Percentiles rank a stretch among this genome's conserved stretches.
Evolutionary conservation across 768 basidiomycete species (phyloP).

Genomic region (Asterophora parasitica): DNA sequence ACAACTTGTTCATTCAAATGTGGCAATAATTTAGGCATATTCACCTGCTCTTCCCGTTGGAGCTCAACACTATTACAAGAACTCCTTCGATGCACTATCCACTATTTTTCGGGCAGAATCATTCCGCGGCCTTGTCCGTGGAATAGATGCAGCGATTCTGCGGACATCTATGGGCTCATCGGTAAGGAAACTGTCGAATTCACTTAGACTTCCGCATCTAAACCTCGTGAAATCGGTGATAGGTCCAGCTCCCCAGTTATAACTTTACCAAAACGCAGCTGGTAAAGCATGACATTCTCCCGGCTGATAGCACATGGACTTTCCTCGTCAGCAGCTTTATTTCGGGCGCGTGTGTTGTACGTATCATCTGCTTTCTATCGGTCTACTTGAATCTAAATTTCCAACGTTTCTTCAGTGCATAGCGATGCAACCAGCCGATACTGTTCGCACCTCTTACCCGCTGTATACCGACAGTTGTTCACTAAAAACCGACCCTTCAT

Average conservation of each 20-base stretch:
- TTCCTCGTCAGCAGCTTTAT: slow-evolving; percentile 85
- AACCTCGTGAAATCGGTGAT: slow-evolving; percentile 7
- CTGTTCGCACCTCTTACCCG: slow-evolving; percentile 32
- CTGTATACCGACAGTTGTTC: slow-evolving; percentile 6
- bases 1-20: background rate
- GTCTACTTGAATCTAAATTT: background rate
- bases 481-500: slow-evolving; percentile 2
- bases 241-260: slow-evolving; percentile 95
- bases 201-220: background rate
- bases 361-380: slow-evolving; percentile 23
- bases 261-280: slow-evolving; percentile 87
- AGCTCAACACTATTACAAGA: slow-evolving; percentile 89
- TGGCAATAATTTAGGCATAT: slow-evolving; percentile 60
- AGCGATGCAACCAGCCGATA: slow-evolving; percentile 94
- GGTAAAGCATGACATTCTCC: slow-evolving; percentile 59
- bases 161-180: slow-evolving; percentile 95
- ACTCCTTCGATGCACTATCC: slow-evolving; percentile 71
- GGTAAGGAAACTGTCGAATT: slow-evolving; percentile 29
- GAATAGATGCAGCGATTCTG: slow-evolving; percentile 90
- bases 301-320: slow-evolving; percentile 77
- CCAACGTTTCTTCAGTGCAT: slow-evolving; percentile 47
- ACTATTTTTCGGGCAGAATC: slow-evolving; percentile 80
- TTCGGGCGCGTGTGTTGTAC: slow-evolving; percentile 88
- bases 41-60: slow-evolving; percentile 94
- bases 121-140: slow-evolving; percentile 75